Evolutionary conservation across 2,329 filamentous ascomycete species (phyloP), one percentile per base, ranked within the genome.

Genomic region (Lachnellula subtilissima): DNA sequence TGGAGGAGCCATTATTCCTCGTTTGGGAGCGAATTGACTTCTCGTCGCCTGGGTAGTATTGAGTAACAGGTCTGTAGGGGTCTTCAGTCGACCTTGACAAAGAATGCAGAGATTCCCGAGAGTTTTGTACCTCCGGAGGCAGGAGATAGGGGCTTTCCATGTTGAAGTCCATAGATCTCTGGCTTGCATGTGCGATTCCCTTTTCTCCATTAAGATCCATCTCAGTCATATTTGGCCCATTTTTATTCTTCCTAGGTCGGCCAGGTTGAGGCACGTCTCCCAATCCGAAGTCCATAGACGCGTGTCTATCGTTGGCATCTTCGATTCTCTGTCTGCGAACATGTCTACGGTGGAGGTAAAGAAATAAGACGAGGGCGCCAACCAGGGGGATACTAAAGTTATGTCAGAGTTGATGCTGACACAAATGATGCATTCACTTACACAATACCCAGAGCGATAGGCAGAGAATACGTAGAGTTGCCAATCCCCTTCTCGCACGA

Each of bases 111-210:
- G 93, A 97, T 64, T 96, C 91, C 46, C 84, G 83, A 1, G 93
- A 97, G 67, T 83, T 79, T 43, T 94, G 85, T 19, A 93, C 69
- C 53, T 84, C 85, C 1, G 89, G 89, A 4, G 94, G 92, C n/a
- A 97, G 79, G n/a, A 99, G 81, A 70, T 97, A 99, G 2, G 94
- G 94, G 65, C 86, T 94, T 67, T 88, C 84, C 80, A 92, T 83
- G 64, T 85, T 82, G 81, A 93, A 61, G 57, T 74, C 72, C 63
- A 74, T 83, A 36, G 85, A 88, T 50, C 87, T 72, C 64, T 87
- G 84, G 39, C 77, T 75, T 11, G 28, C 28, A 32, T 32, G 28
- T 4, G 48, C 75, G 69, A 55, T 72, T 71, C 37, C 35, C 48
- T 57, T 57, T 23, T 57, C 55, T n/a, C 45, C 45, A 25, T 9